Conservation (phyloP, 768 basidiomycete genomes). For the Podaxis rugospora region DNA sequence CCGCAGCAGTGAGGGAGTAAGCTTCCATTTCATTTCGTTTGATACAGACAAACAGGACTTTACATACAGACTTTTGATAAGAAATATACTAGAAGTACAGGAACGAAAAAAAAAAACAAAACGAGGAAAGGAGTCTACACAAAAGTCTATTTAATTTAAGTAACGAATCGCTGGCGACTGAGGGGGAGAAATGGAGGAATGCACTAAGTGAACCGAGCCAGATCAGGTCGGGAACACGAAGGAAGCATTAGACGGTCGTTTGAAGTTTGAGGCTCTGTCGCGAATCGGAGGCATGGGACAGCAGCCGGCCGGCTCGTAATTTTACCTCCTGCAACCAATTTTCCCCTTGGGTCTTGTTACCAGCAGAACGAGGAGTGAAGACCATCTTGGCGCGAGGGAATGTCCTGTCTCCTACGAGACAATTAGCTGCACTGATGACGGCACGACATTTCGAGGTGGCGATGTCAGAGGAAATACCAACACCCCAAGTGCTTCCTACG, state of each 20-base stretch:
- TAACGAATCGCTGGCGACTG: background rate
- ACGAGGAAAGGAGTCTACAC: background rate
- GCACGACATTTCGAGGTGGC: slow-evolving; percentile 86
- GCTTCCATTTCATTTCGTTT: background rate
- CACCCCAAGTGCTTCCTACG: slow-evolving; percentile 59
- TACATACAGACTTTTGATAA: background rate
- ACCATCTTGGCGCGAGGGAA: slow-evolving; percentile 43
- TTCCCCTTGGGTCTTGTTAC: slow-evolving; percentile 8
- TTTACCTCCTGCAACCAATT: slow-evolving; percentile 21
- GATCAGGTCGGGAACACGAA: background rate
- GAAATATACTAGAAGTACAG: background rate
- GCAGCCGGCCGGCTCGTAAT: slow-evolving; percentile 18
- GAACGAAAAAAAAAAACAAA: background rate
- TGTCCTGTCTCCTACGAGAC: slow-evolving; percentile 62
- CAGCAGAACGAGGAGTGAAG: slow-evolving; percentile 17
- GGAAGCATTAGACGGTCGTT: slow-evolving; percentile 4
- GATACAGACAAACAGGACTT: background rate
- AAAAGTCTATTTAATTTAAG: slow-evolving; percentile 1
- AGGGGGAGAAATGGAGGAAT: background rate
- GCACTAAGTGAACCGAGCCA: background rate
- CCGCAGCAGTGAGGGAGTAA: background rate
- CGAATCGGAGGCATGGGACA: slow-evolving; percentile 3
- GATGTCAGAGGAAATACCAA: slow-evolving; percentile 88
- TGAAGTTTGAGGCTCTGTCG: slow-evolving; percentile 4
- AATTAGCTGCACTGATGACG: slow-evolving; percentile 82